phyloP scores from a whole-genome alignment of 1,139 yeast species.

The Magnusiomyces magnusii region DNA sequence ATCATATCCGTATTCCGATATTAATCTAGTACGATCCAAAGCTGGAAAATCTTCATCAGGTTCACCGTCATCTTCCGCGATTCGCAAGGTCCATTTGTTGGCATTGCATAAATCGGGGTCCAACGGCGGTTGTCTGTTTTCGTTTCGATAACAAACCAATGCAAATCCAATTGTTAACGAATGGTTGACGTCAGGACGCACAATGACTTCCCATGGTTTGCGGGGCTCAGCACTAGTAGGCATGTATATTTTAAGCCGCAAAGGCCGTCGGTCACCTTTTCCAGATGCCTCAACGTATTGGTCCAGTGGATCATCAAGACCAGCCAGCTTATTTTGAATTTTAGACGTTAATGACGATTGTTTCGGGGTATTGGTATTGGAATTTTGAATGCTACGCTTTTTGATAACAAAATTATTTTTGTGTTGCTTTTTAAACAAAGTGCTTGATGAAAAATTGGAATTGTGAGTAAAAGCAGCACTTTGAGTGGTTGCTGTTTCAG shows the following conservation, averaged over 20 bases:
- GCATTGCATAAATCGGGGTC: constrained; percentile 32
- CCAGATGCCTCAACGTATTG: constrained; percentile 38
- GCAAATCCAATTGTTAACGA: constrained; percentile 40
- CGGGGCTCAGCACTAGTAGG: constrained; percentile 32
- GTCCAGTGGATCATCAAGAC: constrained; percentile 36
- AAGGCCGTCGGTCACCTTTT: constrained; percentile 31
- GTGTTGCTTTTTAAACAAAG: neutral
- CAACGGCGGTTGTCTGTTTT: constrained; percentile 28
- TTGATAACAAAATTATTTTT: constrained; percentile 5
- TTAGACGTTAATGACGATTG: constrained; percentile 26
- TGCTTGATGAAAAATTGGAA: neutral
- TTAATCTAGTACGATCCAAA: constrained; percentile 35
- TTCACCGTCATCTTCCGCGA: constrained; percentile 42
- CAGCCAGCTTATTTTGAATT: constrained; percentile 27
- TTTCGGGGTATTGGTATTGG: neutral
- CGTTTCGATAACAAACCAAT: constrained; percentile 30
- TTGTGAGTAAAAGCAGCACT: too few relatives aligned
- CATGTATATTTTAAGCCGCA: constrained; percentile 35
- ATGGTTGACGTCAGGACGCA: constrained; percentile 35
- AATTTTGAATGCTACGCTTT: constrained; percentile 5
- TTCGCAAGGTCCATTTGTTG: constrained; percentile 37
- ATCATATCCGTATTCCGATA: constrained; percentile 39
- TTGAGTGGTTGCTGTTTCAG: neutral
- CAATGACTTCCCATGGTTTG: constrained; percentile 33
- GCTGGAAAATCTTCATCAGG: constrained; percentile 44